phyloP scores from a whole-genome alignment of 2,329 filamentous ascomycete genomes.

The Blastomyces percursus region DNA sequence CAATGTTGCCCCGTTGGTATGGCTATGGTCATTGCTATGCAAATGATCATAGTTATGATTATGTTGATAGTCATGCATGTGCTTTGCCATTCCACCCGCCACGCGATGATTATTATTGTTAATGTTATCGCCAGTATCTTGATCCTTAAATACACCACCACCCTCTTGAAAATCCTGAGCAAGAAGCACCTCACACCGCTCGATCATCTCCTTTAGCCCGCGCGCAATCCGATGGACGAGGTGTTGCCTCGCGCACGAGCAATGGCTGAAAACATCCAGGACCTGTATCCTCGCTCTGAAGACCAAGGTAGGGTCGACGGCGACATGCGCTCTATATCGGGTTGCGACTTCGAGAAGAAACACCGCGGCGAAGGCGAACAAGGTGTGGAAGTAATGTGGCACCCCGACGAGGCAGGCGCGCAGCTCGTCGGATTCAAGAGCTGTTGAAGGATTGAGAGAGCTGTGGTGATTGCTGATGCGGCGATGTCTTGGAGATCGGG shows the following conservation, averaged over 20 bases:
- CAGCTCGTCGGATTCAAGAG: constrained; percentile 29
- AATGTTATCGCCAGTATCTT: background rate
- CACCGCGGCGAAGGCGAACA: constrained; percentile 34
- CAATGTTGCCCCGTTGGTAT: background rate
- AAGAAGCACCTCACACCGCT: constrained; percentile 8
- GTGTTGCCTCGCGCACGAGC: constrained; percentile 22
- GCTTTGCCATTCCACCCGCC: background rate
- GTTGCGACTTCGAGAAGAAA: constrained; percentile 32
- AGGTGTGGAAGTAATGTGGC: constrained; percentile 35
- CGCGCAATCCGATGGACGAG: constrained; percentile 25
- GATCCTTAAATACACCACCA: background rate
- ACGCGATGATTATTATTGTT: background rate
- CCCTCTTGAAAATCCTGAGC: background rate
- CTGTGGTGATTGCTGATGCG: constrained; percentile 21
- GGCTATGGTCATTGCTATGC: background rate
- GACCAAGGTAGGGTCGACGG: constrained; percentile 20
- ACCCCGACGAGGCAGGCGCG: constrained; percentile 30
- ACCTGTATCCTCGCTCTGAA: constrained; percentile 20
- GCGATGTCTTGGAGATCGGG: constrained; percentile 10
- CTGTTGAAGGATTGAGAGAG: constrained; percentile 30
- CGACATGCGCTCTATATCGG: constrained; percentile 28
- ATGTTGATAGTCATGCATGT: background rate
- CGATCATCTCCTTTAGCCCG: constrained; percentile 24
- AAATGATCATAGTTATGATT: background rate
- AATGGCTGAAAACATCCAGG: constrained; percentile 21